Evolutionary conservation across 1,284 basidiomycete genomes (phyloP), one percentile per base, ranked within the genome.

Genomic region (Phlebopus sp.): DNA sequence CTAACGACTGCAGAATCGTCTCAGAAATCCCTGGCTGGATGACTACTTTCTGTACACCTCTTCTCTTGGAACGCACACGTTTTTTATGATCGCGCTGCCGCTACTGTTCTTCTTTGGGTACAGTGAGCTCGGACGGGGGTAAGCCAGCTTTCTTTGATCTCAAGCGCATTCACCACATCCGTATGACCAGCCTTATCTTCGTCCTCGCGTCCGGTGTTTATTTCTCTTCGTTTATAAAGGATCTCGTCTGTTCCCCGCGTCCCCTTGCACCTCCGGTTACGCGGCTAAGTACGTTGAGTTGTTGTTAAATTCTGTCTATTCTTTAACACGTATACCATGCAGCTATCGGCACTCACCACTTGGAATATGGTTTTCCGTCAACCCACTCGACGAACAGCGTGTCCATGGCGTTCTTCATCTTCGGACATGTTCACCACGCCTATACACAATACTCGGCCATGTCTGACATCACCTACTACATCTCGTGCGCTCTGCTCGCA

Each of bases 351-450:
- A 83, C 78, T 0, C 91, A 92, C 60, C 90, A 92, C 57, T 76
- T 90, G 3, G 90, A 93, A 69, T 94, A 93, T 62, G 95, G 96
- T 14, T 97, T 98, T 63, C 95, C 94, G 0, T 97, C 94, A 0
- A 97, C 95, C 0, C 96, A 99, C 63, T 91, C 92, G 2, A 93
- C 95, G 1, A 97, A 96, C 65, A 82, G 84, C 41, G 80, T 94
- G 46, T 92, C 91, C 31, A 90, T 96, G 54, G 92, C 92, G 0
- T 76, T 96, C 4, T 90, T 86, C 65, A 72, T 90, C 55, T 83
- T 79, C 54, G 69, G 78, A 4, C 71, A 82, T 44, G 60, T 85
- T 39, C 76, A 83, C 58, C 64, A 67, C 13, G 76, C 78, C 41
- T 72, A 70, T 32, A 23, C 57, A 6, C 53, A 51, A 6, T 30